A percentile compares a stretch with the other conserved stretches of the same genome.
These are phyloP conservation scores for Trichosporon sp. DNA, from an alignment of 1,284 basidiomycete species.

Conservation along the genomic window DNA sequence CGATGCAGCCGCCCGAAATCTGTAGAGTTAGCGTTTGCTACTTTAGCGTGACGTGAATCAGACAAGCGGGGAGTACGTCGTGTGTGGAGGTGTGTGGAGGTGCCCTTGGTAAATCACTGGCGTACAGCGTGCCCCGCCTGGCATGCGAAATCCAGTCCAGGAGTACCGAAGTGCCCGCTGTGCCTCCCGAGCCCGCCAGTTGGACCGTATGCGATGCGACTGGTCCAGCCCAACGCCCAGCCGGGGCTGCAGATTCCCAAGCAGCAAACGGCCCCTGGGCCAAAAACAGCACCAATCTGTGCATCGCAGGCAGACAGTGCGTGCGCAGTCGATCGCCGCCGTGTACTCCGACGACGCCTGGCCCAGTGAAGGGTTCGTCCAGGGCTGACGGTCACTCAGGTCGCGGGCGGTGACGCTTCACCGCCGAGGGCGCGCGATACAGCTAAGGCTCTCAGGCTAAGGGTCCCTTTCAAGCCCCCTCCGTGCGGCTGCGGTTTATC, in stretches of 20 bases:
- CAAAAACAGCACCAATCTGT: neutral
- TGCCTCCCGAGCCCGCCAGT: constrained; percentile 5
- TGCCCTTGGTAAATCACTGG: neutral
- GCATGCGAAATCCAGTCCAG: neutral
- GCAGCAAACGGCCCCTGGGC: neutral
- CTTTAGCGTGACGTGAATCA: neutral
- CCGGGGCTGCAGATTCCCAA: neutral
- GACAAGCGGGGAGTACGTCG: neutral
- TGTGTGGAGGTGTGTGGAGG: neutral
- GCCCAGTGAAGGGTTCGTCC: neutral
- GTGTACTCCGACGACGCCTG: neutral
- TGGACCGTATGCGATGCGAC: neutral
- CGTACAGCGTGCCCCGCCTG: neutral
- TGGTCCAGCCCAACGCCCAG: neutral
- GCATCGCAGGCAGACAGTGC: neutral
- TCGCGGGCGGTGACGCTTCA: neutral
- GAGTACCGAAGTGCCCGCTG: neutral
- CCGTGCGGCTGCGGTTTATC: neutral
- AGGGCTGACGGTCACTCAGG: constrained; percentile 7
- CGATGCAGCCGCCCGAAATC: neutral
- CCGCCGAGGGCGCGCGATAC: neutral
- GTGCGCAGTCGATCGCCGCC: constrained; percentile 9
- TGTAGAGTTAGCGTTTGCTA: constrained; percentile 10
- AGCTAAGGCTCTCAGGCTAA: neutral
- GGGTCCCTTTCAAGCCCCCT: neutral